Conservation (phyloP, 192 early-diverging fungal genomes). For the Podila epigama region DNA sequence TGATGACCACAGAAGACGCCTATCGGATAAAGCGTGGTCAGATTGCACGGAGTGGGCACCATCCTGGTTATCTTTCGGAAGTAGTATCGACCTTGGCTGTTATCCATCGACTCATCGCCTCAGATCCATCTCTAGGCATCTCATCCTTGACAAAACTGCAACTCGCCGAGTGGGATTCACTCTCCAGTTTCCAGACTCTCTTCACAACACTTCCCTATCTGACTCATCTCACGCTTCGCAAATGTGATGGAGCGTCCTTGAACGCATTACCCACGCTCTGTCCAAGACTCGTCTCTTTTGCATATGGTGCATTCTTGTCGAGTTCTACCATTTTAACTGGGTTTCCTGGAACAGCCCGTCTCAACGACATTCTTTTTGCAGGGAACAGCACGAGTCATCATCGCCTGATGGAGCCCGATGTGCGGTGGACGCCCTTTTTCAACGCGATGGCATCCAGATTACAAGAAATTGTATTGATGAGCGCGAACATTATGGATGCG, state of each 20-base stretch:
- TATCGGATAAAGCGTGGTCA: background rate
- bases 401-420: too few species aligned
- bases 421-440: background rate
- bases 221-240: background rate
- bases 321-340: background rate
- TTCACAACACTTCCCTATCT: background rate
- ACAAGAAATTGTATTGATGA: background rate
- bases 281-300: background rate
- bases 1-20: background rate
- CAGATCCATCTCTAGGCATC: background rate
- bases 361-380: too few species aligned
- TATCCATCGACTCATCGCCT: background rate
- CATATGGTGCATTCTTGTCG: background rate
- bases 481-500: background rate
- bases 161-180: background rate
- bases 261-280: background rate
- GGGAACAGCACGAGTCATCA: too few species aligned
- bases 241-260: background rate
- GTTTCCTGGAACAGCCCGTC: too few species aligned
- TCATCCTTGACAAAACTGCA: background rate
- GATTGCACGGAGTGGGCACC: background rate
- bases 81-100: background rate
- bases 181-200: background rate
- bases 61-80: background rate
- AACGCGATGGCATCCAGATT: background rate